Percentiles rank a stretch among this genome's conserved stretches.
Conservation (phyloP, 495 filamentous ascomycete species). For the Neurospora sublineolata region DNA sequence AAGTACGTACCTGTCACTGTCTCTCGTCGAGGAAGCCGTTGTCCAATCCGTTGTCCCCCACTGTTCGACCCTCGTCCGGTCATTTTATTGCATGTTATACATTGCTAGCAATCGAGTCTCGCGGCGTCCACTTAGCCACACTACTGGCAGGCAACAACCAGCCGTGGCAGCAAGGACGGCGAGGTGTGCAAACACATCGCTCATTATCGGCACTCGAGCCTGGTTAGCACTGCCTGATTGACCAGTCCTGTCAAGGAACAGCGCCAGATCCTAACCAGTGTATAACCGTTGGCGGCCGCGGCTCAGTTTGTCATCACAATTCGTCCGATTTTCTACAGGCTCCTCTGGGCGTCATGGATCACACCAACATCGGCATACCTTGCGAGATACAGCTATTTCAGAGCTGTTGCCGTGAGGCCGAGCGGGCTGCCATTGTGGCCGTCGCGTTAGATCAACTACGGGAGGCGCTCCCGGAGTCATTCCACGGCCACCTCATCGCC, state of each 20-base stretch:
- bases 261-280: neutral
- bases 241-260: neutral
- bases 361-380: conserved; percentile 2
- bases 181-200: neutral
- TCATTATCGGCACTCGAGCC: neutral
- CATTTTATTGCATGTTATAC: neutral
- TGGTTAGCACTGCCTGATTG: neutral
- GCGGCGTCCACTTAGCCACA: neutral
- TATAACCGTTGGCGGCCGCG: neutral
- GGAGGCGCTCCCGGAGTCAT: conserved; percentile 24
- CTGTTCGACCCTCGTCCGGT: neutral
- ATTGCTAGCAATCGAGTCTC: neutral
- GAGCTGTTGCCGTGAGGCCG: conserved; percentile 35
- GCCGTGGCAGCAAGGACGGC: neutral
- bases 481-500: conserved; percentile 30
- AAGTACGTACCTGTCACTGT: neutral
- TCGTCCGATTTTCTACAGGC: neutral
- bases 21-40: neutral
- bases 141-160: neutral
- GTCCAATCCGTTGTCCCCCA: neutral
- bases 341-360: conserved; percentile 12
- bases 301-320: neutral
- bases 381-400: conserved; percentile 27
- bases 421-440: conserved; percentile 30
- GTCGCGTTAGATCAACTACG: conserved; percentile 31